Percentiles rank a stretch among this genome's conserved stretches.
phyloP scores from a whole-genome alignment of 2,329 filamentous ascomycete genomes.

The Fusarium coicis region DNA sequence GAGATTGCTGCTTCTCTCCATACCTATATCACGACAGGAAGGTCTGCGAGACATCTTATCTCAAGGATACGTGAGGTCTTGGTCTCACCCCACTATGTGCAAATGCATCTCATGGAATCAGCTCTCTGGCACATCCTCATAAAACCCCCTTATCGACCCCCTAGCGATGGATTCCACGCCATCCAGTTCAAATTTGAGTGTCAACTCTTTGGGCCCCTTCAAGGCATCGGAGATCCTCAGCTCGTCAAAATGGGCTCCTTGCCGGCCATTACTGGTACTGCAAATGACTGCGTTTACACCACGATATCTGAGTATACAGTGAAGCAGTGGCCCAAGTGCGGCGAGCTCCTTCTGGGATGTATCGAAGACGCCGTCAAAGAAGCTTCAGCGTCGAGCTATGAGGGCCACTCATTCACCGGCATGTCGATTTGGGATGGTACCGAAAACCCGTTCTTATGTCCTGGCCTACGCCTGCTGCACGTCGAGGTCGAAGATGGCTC shows the following conservation, averaged over 20 bases:
- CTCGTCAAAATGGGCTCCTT: slow-evolving; percentile 45
- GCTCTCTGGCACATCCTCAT: slow-evolving; percentile 51
- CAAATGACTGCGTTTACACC: slow-evolving; percentile 47
- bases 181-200: slow-evolving; percentile 52
- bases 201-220: slow-evolving; percentile 45
- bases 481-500: slow-evolving; percentile 49
- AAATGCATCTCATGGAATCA: slow-evolving; percentile 53
- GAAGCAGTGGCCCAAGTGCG: slow-evolving; percentile 49
- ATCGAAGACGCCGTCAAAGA: slow-evolving; percentile 48
- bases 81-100: slow-evolving; percentile 50
- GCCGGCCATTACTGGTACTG: slow-evolving; percentile 50
- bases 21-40: slow-evolving; percentile 45
- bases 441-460: slow-evolving; percentile 41
- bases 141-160: slow-evolving; percentile 47
- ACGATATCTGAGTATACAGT: slow-evolving; percentile 49
- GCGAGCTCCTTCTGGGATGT: slow-evolving; percentile 45
- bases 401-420: slow-evolving; percentile 44
- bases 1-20: slow-evolving; percentile 49
- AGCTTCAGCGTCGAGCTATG: slow-evolving; percentile 40
- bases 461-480: slow-evolving; percentile 49
- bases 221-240: slow-evolving; percentile 45
- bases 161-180: slow-evolving; percentile 49
- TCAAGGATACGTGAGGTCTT: slow-evolving; percentile 45
- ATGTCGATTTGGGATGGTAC: slow-evolving; percentile 53
- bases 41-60: slow-evolving; percentile 46